Conservation (phyloP, 306 rosid species). For the Trifolium pratense region DNA sequence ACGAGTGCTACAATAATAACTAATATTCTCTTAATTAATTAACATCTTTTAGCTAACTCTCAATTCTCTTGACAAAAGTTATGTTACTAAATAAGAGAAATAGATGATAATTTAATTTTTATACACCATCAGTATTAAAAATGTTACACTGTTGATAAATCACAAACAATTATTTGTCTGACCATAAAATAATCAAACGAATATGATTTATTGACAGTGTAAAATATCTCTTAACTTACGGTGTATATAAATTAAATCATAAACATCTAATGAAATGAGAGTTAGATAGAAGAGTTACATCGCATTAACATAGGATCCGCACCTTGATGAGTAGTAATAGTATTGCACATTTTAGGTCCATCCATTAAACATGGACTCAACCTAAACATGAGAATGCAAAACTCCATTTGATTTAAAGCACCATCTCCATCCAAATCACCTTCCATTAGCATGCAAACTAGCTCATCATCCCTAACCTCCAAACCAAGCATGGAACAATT, state of each 20-base stretch:
- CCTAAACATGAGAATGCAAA: conserved; percentile 80
- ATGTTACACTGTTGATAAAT: neutral
- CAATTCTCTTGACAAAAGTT: conserved; percentile 10
- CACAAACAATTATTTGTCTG: neutral
- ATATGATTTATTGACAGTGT: neutral
- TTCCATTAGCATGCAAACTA: conserved; percentile 67
- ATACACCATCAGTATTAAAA: neutral
- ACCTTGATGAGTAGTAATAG: conserved; percentile 5
- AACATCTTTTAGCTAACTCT: neutral
- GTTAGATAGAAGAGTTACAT: conserved; percentile 8
- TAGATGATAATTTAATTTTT: neutral
- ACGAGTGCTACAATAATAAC: neutral
- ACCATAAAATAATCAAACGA: too few relatives aligned
- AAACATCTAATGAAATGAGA: neutral
- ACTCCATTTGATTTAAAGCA: conserved; percentile 63
- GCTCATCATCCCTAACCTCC: conserved; percentile 61
- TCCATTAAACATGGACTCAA: conserved; percentile 62
- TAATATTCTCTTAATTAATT: neutral
- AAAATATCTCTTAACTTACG: neutral
- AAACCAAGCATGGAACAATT: conserved; percentile 55
- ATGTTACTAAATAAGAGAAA: neutral
- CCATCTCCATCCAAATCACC: conserved; percentile 84
- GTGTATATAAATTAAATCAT: neutral
- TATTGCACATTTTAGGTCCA: conserved; percentile 15
- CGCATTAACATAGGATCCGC: conserved; percentile 24